Percentiles rank a stretch among this genome's conserved stretches.
These are phyloP conservation scores for Gigaspora rosea DNA, from an alignment of 192 early-diverging fungal species.

Conservation along the genomic window DNA sequence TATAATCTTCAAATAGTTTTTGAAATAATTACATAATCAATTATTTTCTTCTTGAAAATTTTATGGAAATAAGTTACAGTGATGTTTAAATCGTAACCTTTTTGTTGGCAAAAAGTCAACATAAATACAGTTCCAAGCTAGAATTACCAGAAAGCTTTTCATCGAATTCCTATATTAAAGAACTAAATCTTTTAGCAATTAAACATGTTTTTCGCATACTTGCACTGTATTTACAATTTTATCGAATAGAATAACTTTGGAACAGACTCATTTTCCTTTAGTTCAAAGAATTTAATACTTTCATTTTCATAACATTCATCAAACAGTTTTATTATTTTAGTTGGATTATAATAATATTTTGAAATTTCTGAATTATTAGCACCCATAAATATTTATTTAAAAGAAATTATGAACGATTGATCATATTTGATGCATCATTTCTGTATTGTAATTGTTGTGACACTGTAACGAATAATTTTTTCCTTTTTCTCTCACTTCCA, in stretches of 20 bases:
- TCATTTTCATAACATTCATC: conserved; percentile 33
- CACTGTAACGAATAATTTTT: no score
- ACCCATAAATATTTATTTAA: conserved; percentile 37
- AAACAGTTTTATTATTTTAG: conserved; percentile 37
- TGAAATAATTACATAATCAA: background rate
- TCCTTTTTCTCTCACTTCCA: no score
- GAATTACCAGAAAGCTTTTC: background rate
- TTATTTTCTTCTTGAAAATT: background rate
- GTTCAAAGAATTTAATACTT: conserved; percentile 37
- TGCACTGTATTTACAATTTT: conserved; percentile 35
- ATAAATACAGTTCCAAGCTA: conserved; percentile 11
- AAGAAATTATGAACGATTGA: no score
- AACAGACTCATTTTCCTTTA: conserved; percentile 1
- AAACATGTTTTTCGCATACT: conserved; percentile 5
- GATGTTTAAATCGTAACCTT: background rate
- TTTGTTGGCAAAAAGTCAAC: conserved; percentile 19
- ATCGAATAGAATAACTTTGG: conserved; percentile 32
- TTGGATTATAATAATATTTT: conserved; percentile 19
- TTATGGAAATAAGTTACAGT: background rate
- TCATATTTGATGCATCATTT: no score
- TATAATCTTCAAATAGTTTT: background rate
- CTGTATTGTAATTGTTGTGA: no score
- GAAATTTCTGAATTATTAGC: conserved; percentile 34
- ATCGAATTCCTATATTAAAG: background rate
- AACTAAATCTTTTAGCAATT: conserved; percentile 11